Conservation (phyloP, 352 stramenopile species). For the Pythium brassicae region DNA sequence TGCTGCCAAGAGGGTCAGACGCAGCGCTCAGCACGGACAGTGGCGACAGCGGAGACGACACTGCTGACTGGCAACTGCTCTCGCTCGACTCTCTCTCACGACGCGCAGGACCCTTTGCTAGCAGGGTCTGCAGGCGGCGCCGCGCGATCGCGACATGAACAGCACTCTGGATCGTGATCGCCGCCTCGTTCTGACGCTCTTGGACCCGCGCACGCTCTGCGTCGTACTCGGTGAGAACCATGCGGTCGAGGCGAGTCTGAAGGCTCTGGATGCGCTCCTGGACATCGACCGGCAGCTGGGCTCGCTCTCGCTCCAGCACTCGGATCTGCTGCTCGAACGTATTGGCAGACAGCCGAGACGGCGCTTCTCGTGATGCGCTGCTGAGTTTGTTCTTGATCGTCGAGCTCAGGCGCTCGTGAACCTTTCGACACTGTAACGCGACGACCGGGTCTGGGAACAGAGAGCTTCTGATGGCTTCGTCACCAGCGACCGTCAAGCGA, state of each 20-base stretch:
- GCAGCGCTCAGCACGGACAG: not conserved
- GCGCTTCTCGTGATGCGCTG: not conserved
- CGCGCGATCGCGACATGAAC: constrained; percentile 37
- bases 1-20: not conserved
- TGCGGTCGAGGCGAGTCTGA: constrained; percentile 21
- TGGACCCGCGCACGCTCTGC: constrained; percentile 17
- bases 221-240: constrained; percentile 40
- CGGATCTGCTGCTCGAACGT: constrained; percentile 25
- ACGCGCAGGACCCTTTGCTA: constrained; percentile 3
- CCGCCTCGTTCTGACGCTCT: constrained; percentile 20
- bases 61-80: not conserved
- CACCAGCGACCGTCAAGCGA: not conserved
- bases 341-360: constrained; percentile 15
- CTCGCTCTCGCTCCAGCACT: constrained; percentile 19
- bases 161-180: constrained; percentile 39
- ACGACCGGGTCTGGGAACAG: constrained; percentile 12
- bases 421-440: constrained; percentile 9
- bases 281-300: constrained; percentile 18
- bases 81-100: not conserved
- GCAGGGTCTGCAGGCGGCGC: constrained; percentile 36
- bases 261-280: constrained; percentile 45
- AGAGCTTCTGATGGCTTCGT: not conserved
- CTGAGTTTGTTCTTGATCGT: constrained; percentile 17
- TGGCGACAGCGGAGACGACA: constrained; percentile 2
- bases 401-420: constrained; percentile 14